A percentile compares a stretch with the other conserved stretches of the same genome.
These are phyloP conservation scores for Pichia manshurica DNA, from an alignment of 805 yeast genomes.

Conservation along the genomic window DNA sequence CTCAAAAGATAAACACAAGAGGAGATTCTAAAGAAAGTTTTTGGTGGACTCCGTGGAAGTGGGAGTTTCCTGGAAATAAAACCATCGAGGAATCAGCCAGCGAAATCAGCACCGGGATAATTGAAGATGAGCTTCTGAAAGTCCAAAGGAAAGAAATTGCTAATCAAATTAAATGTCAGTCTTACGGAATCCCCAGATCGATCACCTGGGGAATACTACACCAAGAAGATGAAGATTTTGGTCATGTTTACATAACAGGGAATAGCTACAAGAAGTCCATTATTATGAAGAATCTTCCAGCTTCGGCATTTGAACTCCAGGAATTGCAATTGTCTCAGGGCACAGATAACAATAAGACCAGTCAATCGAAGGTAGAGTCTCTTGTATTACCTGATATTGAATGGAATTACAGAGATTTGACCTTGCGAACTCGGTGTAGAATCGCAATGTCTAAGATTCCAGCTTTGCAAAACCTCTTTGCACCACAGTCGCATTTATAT, in stretches of 20 bases:
- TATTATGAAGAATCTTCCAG: conserved; percentile 21
- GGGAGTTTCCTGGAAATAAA: background rate
- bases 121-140: conserved; percentile 18
- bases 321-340: conserved; percentile 16
- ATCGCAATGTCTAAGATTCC: conserved; percentile 19
- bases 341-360: background rate
- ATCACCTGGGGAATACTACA: conserved; percentile 28
- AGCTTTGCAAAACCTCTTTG: conserved; percentile 15
- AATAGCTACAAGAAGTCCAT: conserved; percentile 28
- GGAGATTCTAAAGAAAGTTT: background rate
- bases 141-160: conserved; percentile 22
- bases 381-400: conserved; percentile 25
- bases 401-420: conserved; percentile 24
- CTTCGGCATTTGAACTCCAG: conserved; percentile 25
- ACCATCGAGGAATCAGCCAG: conserved; percentile 3
- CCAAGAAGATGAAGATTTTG: conserved; percentile 11
- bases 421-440: conserved; percentile 23
- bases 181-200: conserved; percentile 19
- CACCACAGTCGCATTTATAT: conserved; percentile 30
- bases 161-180: conserved; percentile 20
- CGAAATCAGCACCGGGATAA: background rate
- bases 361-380: conserved; percentile 12
- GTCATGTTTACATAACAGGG: conserved; percentile 28
- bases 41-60: conserved; percentile 14
- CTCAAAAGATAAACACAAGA: background rate